Conservation (phyloP, 2,329 filamentous ascomycete genomes). For the Orbilia javanica region DNA sequence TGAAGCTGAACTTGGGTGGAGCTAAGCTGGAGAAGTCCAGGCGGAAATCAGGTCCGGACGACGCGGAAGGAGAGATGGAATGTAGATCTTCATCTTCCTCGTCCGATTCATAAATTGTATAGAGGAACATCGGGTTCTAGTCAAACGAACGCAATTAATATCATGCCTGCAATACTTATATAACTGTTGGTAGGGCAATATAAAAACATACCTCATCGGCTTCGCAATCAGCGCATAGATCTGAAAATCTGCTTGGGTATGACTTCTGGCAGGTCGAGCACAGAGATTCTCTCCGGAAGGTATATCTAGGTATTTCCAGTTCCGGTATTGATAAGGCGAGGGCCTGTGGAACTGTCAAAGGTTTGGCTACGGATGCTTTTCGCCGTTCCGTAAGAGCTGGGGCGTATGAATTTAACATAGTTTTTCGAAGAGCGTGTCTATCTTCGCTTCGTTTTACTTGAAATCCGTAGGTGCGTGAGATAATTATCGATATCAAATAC, state of each 20-base stretch:
- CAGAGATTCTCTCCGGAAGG: conserved; percentile 27
- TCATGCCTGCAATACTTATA: not conserved
- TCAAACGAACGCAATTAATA: not conserved
- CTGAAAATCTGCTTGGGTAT: conserved; percentile 33
- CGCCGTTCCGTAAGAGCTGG: conserved; percentile 24
- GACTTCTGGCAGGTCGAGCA: conserved; percentile 34
- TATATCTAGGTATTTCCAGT: conserved; percentile 8
- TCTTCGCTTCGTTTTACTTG: not conserved
- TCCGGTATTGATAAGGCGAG: not conserved
- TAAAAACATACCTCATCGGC: conserved; percentile 34
- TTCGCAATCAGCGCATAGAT: conserved; percentile 42
- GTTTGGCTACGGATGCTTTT: not conserved
- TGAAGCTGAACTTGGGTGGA: conserved; percentile 29
- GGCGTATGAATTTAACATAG: conserved; percentile 32
- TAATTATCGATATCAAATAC: not conserved
- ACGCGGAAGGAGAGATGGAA: conserved; percentile 7
- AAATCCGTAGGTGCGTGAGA: not conserved
- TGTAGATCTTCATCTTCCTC: conserved; percentile 14
- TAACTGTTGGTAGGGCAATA: not conserved
- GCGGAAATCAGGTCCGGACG: not conserved
- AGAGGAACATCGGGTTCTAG: conserved; percentile 52
- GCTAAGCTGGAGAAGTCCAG: conserved; percentile 27
- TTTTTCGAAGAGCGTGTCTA: not conserved
- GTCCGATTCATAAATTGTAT: conserved; percentile 54
- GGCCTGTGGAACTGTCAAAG: not conserved